A percentile compares a stretch with the other conserved stretches of the same genome.
Conservation (phyloP, 2,329 filamentous ascomycete species). For the Rhinocladiella similis region DNA sequence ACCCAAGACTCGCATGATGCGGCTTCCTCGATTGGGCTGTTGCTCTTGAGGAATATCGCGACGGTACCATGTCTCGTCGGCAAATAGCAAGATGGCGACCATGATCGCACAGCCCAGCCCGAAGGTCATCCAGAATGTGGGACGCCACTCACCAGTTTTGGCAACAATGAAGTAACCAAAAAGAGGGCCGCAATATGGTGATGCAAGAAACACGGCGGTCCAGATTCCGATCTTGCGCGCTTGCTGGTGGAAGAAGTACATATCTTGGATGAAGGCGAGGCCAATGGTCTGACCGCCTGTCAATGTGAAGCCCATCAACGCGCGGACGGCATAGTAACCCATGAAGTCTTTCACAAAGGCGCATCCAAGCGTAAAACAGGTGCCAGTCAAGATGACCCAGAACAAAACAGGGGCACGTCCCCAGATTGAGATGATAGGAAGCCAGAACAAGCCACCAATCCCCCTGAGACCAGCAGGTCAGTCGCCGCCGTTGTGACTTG, state of each 20-base stretch:
- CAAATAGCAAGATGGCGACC: constrained; percentile 33
- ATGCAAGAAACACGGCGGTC: constrained; percentile 36
- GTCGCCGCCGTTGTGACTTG: constrained; percentile 44
- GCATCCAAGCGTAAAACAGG: too few relatives aligned
- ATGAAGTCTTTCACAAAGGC: constrained; percentile 29
- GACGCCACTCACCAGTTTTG: constrained; percentile 34
- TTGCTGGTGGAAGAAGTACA: constrained; percentile 43
- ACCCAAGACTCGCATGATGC: constrained; percentile 31
- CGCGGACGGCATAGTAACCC: constrained; percentile 42
- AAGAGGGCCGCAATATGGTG: constrained; percentile 26
- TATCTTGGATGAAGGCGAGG: constrained; percentile 44
- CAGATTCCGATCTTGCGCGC: constrained; percentile 42
- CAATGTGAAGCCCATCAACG: constrained; percentile 45
- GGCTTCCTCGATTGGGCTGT: constrained; percentile 27
- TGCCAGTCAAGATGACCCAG: too few relatives aligned
- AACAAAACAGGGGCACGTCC: constrained; percentile 34
- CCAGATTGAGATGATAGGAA: constrained; percentile 13
- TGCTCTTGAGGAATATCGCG: constrained; percentile 22
- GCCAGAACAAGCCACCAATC: neutral
- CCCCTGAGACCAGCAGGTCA: constrained; percentile 17
- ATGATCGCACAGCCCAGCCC: constrained; percentile 30
- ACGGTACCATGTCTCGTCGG: constrained; percentile 41
- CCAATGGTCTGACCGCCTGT: constrained; percentile 41
- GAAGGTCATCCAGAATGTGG: constrained; percentile 36
- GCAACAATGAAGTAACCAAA: constrained; percentile 37